Conservation (phyloP, 768 basidiomycete species). For the Trametes sanguinea region DNA sequence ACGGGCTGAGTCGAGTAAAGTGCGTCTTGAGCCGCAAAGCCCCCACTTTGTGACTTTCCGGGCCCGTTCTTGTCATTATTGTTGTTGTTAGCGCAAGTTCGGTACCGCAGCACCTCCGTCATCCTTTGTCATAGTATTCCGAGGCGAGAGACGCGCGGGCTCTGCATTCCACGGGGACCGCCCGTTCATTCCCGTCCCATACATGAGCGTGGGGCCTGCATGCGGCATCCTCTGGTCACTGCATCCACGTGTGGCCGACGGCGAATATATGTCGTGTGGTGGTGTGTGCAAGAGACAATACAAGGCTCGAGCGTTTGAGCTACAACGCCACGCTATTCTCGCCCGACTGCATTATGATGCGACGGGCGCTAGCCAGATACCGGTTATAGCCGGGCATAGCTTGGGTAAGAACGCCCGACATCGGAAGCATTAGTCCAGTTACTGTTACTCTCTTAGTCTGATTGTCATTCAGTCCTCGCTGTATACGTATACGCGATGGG, state of each 20-base stretch:
- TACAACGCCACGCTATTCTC: slow-evolving; percentile 1
- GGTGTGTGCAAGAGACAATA: neutral
- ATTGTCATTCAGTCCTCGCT: no score
- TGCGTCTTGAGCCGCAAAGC: neutral
- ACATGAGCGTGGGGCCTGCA: neutral
- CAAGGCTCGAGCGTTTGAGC: neutral
- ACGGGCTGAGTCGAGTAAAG: neutral
- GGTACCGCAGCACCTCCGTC: slow-evolving; percentile 6
- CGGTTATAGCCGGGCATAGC: no score
- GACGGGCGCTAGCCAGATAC: no score
- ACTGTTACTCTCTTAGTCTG: no score
- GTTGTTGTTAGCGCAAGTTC: slow-evolving; percentile 1
- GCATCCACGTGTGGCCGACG: neutral
- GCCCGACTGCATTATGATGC: neutral
- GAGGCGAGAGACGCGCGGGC: neutral
- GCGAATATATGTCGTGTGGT: neutral
- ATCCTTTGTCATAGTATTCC: slow-evolving; percentile 13
- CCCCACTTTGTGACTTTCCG: neutral
- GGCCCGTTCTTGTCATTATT: neutral
- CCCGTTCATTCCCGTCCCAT: neutral
- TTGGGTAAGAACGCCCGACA: no score
- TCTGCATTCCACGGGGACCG: neutral
- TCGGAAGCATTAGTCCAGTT: no score
- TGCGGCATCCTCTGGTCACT: neutral
- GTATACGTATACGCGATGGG: no score